Evolutionary conservation across 805 yeast genomes (phyloP), one percentile per base, ranked within the genome.

Genomic region (Starmerella floris): DNA sequence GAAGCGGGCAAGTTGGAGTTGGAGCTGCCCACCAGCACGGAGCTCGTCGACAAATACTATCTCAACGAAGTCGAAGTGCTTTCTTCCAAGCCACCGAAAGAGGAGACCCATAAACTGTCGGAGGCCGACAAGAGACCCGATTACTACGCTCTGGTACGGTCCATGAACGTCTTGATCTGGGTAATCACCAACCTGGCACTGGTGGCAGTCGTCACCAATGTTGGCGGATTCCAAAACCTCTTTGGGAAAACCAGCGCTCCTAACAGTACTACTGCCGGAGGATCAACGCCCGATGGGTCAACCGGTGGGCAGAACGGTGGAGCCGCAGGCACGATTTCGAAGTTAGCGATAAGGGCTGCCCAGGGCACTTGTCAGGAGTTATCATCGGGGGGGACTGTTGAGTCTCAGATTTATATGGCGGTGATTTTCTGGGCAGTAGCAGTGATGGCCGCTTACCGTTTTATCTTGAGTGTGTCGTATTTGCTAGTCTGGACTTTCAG

Each of bases 341-440:
- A 8, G 1, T 16, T 35, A 5, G 35, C 22, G 3, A 9, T 22
- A 5, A 30, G 48, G 11, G 48, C 44, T 3, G 11, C 37, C 27
- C 23, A 11, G 2, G 45, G 44, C 1, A 22, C 49, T 2, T 54
- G 62, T 56, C 28, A 40, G 10, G 51, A 45, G 40, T 35, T 48
- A 21, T 62, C 68, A 27, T 64, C 69, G 10, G 51, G 60, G 19
- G 44, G 55, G 9, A 43, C 51, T n/a, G 34, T 17, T 5, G 53
- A 58, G 20, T 52, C 62, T 1, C 52, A 54, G 37, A 64, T 77
- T 5, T 88, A 84, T 58, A 70, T 88, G 60, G 74, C 91, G 4
- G 83, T 88, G 25, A 79, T 88, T 36, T 66, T 88, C 51, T 88
- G 97, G 95, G 64, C 87, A 30, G 97, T 88, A 34, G 95, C 95